These are phyloP conservation scores for Polyporus tsugae DNA, from an alignment of 1,284 basidiomycete species.

Conservation along the genomic window DNA sequence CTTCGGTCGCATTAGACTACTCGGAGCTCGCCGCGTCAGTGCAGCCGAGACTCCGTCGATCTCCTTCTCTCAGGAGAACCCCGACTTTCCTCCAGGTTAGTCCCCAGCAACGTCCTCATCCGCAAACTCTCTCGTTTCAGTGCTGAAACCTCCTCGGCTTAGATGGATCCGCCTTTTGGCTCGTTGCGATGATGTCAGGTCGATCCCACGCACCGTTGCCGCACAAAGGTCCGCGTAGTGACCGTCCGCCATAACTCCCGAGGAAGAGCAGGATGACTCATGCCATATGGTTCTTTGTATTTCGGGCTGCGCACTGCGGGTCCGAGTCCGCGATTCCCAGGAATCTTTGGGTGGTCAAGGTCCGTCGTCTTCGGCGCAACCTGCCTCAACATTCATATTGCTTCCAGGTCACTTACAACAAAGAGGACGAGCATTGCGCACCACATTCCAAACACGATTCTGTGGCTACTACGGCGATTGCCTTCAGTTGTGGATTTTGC, in stretches of 20 bases:
- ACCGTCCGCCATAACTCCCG: background rate
- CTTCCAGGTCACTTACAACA: background rate
- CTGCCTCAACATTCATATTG: background rate
- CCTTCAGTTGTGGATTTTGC: background rate
- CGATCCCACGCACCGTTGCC: background rate
- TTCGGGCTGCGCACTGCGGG: background rate
- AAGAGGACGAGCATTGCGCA: background rate
- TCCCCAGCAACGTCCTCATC: background rate
- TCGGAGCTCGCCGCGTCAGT: background rate
- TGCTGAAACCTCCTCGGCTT: background rate
- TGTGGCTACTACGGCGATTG: background rate
- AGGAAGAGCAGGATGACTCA: conserved; percentile 1
- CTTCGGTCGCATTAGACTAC: background rate
- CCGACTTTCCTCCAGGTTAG: background rate
- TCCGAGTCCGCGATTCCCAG: background rate
- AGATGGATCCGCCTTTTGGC: background rate
- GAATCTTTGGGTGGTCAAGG: background rate
- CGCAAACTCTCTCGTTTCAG: background rate
- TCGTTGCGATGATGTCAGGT: too few species aligned
- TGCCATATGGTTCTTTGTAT: background rate
- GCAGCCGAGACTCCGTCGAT: background rate
- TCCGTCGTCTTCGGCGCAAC: background rate
- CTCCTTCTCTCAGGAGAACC: background rate
- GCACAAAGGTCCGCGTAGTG: background rate
- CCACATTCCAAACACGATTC: background rate